These are phyloP conservation scores for Ophiosphaerella narmari DNA, from an alignment of 2,329 filamentous ascomycete genomes.

Conservation along the genomic window DNA sequence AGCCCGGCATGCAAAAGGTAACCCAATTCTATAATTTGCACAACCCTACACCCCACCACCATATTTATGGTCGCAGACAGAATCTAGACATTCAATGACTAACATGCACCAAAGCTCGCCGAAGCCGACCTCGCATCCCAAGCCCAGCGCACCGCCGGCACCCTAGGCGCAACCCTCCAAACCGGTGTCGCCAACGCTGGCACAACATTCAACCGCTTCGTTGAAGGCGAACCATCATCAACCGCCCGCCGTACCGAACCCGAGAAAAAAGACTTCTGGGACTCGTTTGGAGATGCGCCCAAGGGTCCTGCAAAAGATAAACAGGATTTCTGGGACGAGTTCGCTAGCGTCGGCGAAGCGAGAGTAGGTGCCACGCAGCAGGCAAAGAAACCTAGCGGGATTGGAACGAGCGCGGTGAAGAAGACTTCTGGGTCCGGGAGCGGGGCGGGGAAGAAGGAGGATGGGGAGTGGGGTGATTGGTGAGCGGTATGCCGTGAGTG, in stretches of 20 bases:
- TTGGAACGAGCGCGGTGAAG: constrained; percentile 69
- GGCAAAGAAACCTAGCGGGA: constrained; percentile 52
- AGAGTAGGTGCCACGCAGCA: constrained; percentile 19
- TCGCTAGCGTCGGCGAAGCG: constrained; percentile 42
- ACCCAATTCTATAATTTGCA: too few relatives aligned
- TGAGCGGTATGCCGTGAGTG: constrained; percentile 20
- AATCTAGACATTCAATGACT: background rate
- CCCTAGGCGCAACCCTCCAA: constrained; percentile 65
- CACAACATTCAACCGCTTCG: constrained; percentile 81
- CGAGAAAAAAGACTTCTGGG: constrained; percentile 64
- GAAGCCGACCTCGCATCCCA: constrained; percentile 64
- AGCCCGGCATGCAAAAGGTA: constrained; percentile 89
- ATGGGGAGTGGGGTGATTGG: constrained; percentile 61
- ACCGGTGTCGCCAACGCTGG: constrained; percentile 73
- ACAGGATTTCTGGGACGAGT: constrained; percentile 60
- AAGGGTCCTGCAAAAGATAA: constrained; percentile 52
- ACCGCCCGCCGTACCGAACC: constrained; percentile 50
- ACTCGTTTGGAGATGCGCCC: constrained; percentile 71
- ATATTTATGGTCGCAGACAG: too few relatives aligned
- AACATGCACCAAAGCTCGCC: constrained; percentile 63
- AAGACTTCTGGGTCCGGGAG: constrained; percentile 42
- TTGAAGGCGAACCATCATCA: constrained; percentile 66
- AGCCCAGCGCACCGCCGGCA: constrained; percentile 62
- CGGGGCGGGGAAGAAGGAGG: constrained; percentile 55
- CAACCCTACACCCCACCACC: too few relatives aligned